Base-by-base conservation (phyloP, 192 early-diverging fungal genomes). In the Anaeromyces robustus region DNA sequence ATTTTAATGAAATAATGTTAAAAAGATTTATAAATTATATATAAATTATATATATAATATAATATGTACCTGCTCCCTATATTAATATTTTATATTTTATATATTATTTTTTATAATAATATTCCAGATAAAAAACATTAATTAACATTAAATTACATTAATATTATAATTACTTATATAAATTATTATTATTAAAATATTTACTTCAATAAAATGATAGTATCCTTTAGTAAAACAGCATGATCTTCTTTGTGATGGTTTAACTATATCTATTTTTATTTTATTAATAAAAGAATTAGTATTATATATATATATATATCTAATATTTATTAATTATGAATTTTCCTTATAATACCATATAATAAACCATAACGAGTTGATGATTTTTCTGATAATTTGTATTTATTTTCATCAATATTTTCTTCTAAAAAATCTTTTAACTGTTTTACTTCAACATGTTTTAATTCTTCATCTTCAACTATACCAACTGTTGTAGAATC, bases 171-270 rank as follows among this genome's bases (percentile, higher is more conserved):
- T 52, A 52, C 2, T 4, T 52, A 22, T 52, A 22, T 52, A 52
- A 52, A 22, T 22, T 22, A 52, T 22, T 29, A 87, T 82, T 43
- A 84, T 28, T 29, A 80, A 79, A 59, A 90, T 59, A 43, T 85
- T 84, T 14, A 84, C 82, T 30, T 83, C 80, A 31, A 82, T 84
- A 30, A 84, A 80, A 79, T 93, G 92, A 77, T 88, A 89, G 83
- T 94, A 95, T 18, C 92, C 92, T 85, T 95, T 95, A 22, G 94
- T 95, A 81, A 95, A 95, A 83, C 94, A 95, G 81, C 92, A 94
- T 29, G 92, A 91, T 37, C 92, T 85, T 52, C 82, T 86, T 26
- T 86, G 87, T 28, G 85, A 83, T 1, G 89, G 86, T 77, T 91
- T 92, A 28, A 95, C 92, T 29, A 94, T 91, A 84, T 94, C 93